Base-by-base conservation (phyloP, 1,139 yeast species). In the Meyerozyma elateridarum region DNA sequence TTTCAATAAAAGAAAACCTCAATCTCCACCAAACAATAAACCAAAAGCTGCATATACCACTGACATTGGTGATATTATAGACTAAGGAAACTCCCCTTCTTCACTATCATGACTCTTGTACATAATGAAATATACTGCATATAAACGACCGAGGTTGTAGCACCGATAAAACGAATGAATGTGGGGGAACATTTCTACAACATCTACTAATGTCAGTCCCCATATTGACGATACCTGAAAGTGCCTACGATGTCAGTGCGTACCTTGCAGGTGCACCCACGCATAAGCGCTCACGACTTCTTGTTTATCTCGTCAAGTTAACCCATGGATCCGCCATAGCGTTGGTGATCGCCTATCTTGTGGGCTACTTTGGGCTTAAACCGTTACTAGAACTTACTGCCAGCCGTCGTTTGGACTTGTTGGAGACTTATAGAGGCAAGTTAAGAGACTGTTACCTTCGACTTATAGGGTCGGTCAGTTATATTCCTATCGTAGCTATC, bases 401-500 rank as follows among this genome's bases (percentile, higher is more conserved):
- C 1, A 31, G 40, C 5, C 52, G 70, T 13, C 44, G 68, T 17
- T 49, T 56, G 9, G 72, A 67, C 18, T 45, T 60, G 3, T 51
- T 65, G 26, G 70, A 64, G 30, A 45, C 46, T 20, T 59, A 59
- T 36, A 43, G 73, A 7, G 49, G 43, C 20, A 56, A 49, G 31
- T 44, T 66, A 18, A 49, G 72, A 26, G 71, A 64, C 38, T 49
- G 59, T 29, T 68, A 65, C 40, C 46, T 68, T 21, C 56, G 52
- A 22, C 39, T 61, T 18, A 53, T 65, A 11, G 56, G 64, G 6
- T 45, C 56, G 29, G 70, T 68, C 3, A 57, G 57, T 31, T 45
- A 61, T 36, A 64, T 67, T 7, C 74, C 74, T 3, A 62, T 66
- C 8, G 67, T 67, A 9, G 62, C 64, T 6, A 50, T 63, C 28